phyloP scores from a whole-genome alignment of 371 early-diverging fungal species.

The Coemansia sp. region DNA sequence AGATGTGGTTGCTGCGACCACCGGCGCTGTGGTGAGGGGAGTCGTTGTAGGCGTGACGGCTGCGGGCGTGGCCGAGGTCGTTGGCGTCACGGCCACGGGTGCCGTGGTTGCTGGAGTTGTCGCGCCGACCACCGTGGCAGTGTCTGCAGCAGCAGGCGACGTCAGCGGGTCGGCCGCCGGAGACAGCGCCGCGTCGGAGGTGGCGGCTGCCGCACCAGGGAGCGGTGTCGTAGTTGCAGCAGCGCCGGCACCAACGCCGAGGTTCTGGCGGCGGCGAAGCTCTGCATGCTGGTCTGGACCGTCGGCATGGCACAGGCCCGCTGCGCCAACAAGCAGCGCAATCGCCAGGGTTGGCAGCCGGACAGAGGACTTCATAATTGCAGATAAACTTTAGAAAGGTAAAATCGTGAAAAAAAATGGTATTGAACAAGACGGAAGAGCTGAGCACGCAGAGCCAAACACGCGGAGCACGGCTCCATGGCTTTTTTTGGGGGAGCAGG shows the following conservation, averaged over 20 bases:
- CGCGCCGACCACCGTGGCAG: neutral
- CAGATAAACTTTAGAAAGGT: neutral
- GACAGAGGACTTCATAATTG: neutral
- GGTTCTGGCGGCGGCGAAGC: conserved; percentile 11
- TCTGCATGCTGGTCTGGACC: neutral
- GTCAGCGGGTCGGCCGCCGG: neutral
- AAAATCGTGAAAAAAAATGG: too few relatives aligned
- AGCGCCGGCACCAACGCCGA: neutral
- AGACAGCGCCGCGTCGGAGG: neutral
- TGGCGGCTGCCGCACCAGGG: conserved; percentile 1
- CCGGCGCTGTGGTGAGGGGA: neutral
- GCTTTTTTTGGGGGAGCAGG: neutral
- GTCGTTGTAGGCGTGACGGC: neutral
- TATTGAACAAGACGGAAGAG: neutral
- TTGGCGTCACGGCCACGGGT: neutral
- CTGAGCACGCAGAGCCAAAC: neutral
- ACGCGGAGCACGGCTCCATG: neutral
- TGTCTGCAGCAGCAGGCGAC: conserved; percentile 3
- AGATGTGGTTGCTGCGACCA: neutral
- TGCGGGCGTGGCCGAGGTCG: neutral
- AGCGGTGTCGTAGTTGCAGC: neutral
- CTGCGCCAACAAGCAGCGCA: conserved; percentile 8
- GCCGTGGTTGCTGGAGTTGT: neutral
- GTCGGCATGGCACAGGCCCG: conserved; percentile 5
- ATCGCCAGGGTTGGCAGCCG: conserved; percentile 1